phyloP scores from a whole-genome alignment of 2,329 filamentous ascomycete species.

The Calonectria pauciramosa region DNA sequence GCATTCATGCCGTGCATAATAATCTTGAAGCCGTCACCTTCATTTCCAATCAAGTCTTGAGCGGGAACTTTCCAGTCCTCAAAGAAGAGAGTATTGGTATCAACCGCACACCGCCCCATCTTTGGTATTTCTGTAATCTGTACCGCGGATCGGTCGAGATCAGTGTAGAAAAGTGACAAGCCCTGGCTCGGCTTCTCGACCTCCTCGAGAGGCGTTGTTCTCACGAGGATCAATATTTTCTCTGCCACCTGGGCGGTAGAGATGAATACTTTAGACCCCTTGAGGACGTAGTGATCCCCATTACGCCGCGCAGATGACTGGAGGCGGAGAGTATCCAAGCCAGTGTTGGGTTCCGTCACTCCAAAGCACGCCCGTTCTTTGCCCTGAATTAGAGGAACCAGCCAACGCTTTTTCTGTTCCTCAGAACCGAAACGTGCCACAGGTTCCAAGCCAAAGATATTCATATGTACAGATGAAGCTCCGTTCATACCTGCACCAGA shows the following conservation, averaged over 20 bases:
- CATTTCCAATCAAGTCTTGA: slow-evolving; percentile 18
- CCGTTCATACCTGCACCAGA: slow-evolving; percentile 28
- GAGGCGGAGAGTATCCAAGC: slow-evolving; percentile 25
- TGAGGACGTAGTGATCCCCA: slow-evolving; percentile 16
- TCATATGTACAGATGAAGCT: slow-evolving; percentile 31
- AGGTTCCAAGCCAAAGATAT: slow-evolving; percentile 31
- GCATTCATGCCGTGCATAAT: slow-evolving; percentile 37
- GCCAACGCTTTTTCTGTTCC: slow-evolving; percentile 21
- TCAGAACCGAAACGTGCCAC: slow-evolving; percentile 28
- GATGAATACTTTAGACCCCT: slow-evolving; percentile 28
- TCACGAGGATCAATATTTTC: slow-evolving; percentile 23
- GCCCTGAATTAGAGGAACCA: slow-evolving; percentile 19
- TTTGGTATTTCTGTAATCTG: slow-evolving; percentile 30
- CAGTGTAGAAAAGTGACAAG: slow-evolving; percentile 25
- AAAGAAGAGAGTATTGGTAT: slow-evolving; percentile 25
- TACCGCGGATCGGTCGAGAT: slow-evolving; percentile 22
- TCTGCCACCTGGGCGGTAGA: slow-evolving; percentile 29
- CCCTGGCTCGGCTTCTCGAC: slow-evolving; percentile 25
- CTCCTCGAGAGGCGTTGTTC: slow-evolving; percentile 22
- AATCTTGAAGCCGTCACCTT: slow-evolving; percentile 33
- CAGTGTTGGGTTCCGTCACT: slow-evolving; percentile 77
- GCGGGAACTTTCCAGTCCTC: slow-evolving; percentile 28
- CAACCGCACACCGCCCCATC: slow-evolving; percentile 25
- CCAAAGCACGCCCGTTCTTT: slow-evolving; percentile 29
- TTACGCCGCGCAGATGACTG: slow-evolving; percentile 11